These are phyloP conservation scores for Prunus yedoensis DNA, from an alignment of 331 rosid genomes.

Conservation along the genomic window DNA sequence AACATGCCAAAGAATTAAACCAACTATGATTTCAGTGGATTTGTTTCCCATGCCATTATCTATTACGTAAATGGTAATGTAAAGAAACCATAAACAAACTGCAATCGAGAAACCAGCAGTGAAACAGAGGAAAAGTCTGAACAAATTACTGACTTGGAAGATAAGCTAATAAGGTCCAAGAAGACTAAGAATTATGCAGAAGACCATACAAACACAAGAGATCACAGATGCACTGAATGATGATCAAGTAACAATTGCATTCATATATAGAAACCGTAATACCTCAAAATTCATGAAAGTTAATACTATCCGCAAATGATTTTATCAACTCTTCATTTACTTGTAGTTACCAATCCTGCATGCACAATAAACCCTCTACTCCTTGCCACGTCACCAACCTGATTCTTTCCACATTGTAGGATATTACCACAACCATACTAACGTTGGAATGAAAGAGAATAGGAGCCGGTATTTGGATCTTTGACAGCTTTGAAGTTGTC, in stretches of 20 bases:
- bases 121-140: too few relatives aligned
- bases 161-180: too few relatives aligned
- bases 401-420: neutral
- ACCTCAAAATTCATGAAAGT: neutral
- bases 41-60: too few relatives aligned
- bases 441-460: conserved; percentile 76
- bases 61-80: too few relatives aligned
- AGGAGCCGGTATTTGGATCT: conserved; percentile 92
- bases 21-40: too few relatives aligned
- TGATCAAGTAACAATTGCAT: neutral
- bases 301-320: neutral
- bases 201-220: neutral
- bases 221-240: neutral
- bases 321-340: conserved; percentile 23
- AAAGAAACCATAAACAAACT: too few relatives aligned
- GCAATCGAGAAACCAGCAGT: too few relatives aligned
- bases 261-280: neutral
- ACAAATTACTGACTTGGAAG: too few relatives aligned
- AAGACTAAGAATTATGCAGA: neutral
- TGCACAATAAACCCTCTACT: neutral
- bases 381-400: neutral
- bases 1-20: too few relatives aligned
- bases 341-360: conserved; percentile 18
- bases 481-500: conserved; percentile 91
- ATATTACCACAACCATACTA: conserved; percentile 27